Conservation (phyloP, 306 rosid genomes). For the Vicia villosa region DNA sequence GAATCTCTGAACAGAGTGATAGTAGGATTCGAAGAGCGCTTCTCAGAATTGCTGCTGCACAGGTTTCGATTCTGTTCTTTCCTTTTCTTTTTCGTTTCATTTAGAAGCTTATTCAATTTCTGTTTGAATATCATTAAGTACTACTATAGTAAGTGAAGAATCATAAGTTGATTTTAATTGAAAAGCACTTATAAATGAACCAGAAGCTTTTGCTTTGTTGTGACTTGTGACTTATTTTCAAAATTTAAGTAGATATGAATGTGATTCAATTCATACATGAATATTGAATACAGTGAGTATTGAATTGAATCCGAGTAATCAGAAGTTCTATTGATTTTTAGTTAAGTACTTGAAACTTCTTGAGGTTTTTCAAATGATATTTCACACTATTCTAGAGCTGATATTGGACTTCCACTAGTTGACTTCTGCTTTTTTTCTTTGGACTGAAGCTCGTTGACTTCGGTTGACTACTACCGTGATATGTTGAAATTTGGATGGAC, state of each 20-base stretch:
- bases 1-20: slow-evolving; percentile 81
- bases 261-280: background rate
- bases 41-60: slow-evolving; percentile 83
- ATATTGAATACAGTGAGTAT: background rate
- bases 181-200: background rate
- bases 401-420: slow-evolving; percentile 12
- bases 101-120: background rate
- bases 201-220: background rate
- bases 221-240: background rate
- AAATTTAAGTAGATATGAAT: slow-evolving; percentile 7
- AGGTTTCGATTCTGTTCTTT: slow-evolving; percentile 52
- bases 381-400: background rate
- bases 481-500: slow-evolving; percentile 2
- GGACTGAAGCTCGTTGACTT: slow-evolving; percentile 17
- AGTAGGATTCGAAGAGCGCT: slow-evolving; percentile 78
- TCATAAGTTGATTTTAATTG: background rate
- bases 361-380: background rate
- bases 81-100: background rate
- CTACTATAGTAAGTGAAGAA: background rate
- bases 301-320: background rate
- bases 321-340: background rate
- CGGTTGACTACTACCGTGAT: background rate
- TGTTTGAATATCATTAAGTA: no score
- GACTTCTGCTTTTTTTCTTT: background rate
- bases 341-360: background rate